Base-by-base conservation (phyloP, 306 rosid genomes). In the apple (Malus domestica) region DNA sequence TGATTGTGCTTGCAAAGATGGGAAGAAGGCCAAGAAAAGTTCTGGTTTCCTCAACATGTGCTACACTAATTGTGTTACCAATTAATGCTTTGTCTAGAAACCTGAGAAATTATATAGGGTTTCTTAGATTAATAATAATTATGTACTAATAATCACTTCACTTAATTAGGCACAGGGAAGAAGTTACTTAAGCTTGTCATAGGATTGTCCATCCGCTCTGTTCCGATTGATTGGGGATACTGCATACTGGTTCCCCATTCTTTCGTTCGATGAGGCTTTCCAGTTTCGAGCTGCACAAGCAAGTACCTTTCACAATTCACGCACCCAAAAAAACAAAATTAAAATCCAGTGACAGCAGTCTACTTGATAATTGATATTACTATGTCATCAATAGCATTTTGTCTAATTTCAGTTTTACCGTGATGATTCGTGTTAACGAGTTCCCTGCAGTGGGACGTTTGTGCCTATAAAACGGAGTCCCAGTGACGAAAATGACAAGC, bases 21-120 rank as follows among this genome's bases (percentile, higher is more conserved):
- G 80, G 77, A 19, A 84, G 71, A 63, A 78, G 77, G 15, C 85
- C 88, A 44, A 82, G 66, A 57, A 84, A 82, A 57, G 83, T 45
- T 74, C 70, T 82, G 75, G 88, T 82, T 80, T 87, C 90, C 67
- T 75, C 76, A 20, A 77, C 75, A 1, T 79, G 70, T 15, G 62
- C 51, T 29, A 18, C 72, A 10, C 9, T 46, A 13, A 87, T 61
- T 10, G 18, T 74, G 55, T 20, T 20, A 22, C 69, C 68, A 11
- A 74, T 49, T 66, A 86, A 57, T 61, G 87, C 81, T 63, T 72
- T 72, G 27, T 80, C 77, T 12, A 83, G 75, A 78, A 83, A 78
- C 71, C 85, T 83, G 76, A 27, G 12, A 60, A 60, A 60, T 59
- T 49, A 44, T 29, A 33, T 23, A 58, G 23, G 2, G 10, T 9